A percentile compares a stretch with the other conserved stretches of the same genome.
Conservation (phyloP, 179 eudicot genomes). For the Heliamphora pulchella region DNA sequence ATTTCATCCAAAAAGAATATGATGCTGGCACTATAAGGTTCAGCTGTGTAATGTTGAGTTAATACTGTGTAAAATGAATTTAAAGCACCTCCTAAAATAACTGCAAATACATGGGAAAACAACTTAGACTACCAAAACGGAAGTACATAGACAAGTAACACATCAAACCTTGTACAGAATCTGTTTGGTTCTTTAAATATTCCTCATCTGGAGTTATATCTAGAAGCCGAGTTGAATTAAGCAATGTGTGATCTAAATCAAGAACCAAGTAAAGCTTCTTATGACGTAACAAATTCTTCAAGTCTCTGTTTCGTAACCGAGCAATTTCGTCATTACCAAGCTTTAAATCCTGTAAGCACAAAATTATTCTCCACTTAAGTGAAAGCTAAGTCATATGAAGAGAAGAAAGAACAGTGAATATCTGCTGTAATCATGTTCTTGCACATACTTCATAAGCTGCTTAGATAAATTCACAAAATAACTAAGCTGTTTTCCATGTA, state of each 20-base stretch:
- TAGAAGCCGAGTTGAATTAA: conserved; percentile 66
- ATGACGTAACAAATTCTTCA: conserved; percentile 47
- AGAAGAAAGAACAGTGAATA: too few relatives aligned
- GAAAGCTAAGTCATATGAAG: too few relatives aligned
- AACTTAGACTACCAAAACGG: neutral
- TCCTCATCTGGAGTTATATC: conserved; percentile 66
- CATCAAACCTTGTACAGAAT: conserved; percentile 58
- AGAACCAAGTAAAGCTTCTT: conserved; percentile 74
- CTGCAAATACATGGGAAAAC: neutral
- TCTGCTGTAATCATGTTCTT: too few relatives aligned
- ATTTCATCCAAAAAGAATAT: too few relatives aligned
- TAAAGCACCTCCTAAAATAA: neutral
- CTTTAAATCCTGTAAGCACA: conserved; percentile 50
- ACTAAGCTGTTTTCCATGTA: too few relatives aligned
- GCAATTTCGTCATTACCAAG: conserved; percentile 57
- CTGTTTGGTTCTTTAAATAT: conserved; percentile 42
- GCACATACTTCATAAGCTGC: too few relatives aligned
- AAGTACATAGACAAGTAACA: conserved; percentile 4
- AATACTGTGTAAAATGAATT: too few relatives aligned
- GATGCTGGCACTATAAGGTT: too few relatives aligned
- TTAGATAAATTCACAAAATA: too few relatives aligned
- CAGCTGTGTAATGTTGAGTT: too few relatives aligned
- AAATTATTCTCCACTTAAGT: neutral
- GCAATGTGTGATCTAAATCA: conserved; percentile 89
- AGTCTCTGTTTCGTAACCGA: conserved; percentile 61